A percentile compares a stretch with the other conserved stretches of the same genome.
phyloP scores from a whole-genome alignment of 208 protist species.

The Leishmania turanica region DNA sequence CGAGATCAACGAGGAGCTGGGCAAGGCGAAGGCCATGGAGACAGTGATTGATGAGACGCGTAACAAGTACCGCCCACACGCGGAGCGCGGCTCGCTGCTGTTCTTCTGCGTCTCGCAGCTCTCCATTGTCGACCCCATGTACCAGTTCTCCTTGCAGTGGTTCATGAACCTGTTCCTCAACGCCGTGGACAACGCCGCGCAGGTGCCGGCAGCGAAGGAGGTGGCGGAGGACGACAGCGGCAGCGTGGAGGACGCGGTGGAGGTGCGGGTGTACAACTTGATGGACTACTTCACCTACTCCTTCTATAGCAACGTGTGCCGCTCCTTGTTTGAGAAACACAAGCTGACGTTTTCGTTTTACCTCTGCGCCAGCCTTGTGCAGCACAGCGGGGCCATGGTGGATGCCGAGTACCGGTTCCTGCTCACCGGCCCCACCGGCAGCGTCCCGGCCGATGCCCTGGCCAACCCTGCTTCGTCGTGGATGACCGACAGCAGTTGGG shows the following conservation, averaged over 20 bases:
- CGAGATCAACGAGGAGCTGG: slow-evolving; percentile 95
- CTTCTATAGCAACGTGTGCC: slow-evolving; percentile 98
- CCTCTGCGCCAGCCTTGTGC: slow-evolving; percentile 91
- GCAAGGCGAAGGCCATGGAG: slow-evolving; percentile 94
- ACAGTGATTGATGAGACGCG: slow-evolving; percentile 96
- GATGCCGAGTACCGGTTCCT: slow-evolving; percentile 92
- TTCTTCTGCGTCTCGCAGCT: slow-evolving; percentile 98
- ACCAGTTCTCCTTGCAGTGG: slow-evolving; percentile 98
- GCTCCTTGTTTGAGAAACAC: slow-evolving; percentile 98
- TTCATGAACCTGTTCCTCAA: slow-evolving; percentile 97
- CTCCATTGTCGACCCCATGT: slow-evolving; percentile 96
- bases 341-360: slow-evolving; percentile 98
- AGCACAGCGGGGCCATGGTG: slow-evolving; percentile 80
- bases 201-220: slow-evolving; percentile 35
- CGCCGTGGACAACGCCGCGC: slow-evolving; percentile 73
- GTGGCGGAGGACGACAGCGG: slow-evolving; percentile 7
- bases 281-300: slow-evolving; percentile 97
- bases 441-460: slow-evolving; percentile 33
- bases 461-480: slow-evolving; percentile 93
- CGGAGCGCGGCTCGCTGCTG: slow-evolving; percentile 93
- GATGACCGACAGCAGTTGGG: slow-evolving; percentile 95
- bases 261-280: slow-evolving; percentile 85
- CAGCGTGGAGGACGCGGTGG: slow-evolving; percentile 57
- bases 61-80: slow-evolving; percentile 95
- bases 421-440: slow-evolving; percentile 85